Evolutionary conservation across 2,329 filamentous ascomycete species (phyloP).

Genomic region (Scedosporium minutisporum): DNA sequence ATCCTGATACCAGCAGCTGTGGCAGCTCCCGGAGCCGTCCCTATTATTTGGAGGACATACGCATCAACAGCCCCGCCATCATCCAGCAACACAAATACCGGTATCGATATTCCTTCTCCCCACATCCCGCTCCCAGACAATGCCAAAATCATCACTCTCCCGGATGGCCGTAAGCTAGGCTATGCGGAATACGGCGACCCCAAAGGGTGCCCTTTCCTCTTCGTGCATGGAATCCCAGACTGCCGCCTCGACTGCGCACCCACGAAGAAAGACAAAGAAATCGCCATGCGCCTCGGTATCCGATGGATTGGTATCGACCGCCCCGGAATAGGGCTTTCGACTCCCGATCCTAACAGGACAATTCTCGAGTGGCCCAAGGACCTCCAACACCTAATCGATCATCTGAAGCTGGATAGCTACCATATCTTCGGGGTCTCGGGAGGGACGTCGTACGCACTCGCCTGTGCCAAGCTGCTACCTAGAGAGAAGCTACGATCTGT

Average conservation of each 20-base stretch:
- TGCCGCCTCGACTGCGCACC: background rate
- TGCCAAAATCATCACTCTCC: conserved; percentile 21
- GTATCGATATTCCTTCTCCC: background rate
- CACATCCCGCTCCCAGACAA: background rate
- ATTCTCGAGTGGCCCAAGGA: conserved; percentile 6
- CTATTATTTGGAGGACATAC: too few species aligned
- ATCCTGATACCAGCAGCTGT: too few species aligned
- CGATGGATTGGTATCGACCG: conserved; percentile 8
- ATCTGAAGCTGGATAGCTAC: conserved; percentile 6
- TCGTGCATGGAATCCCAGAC: background rate
- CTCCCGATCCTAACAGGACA: background rate
- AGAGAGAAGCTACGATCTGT: conserved; percentile 4
- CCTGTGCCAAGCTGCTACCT: conserved; percentile 6
- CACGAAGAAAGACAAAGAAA: background rate
- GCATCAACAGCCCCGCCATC: too few species aligned
- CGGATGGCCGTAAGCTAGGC: conserved; percentile 29
- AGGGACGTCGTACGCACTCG: conserved; percentile 6
- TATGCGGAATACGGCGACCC: conserved; percentile 28
- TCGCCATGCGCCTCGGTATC: conserved; percentile 4
- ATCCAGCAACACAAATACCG: too few species aligned
- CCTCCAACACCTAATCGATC: conserved; percentile 1
- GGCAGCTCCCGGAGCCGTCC: too few species aligned
- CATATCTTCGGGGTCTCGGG: conserved; percentile 4
- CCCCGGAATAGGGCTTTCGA: conserved; percentile 5
- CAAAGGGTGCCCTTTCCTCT: conserved; percentile 16